Conservation (phyloP, 495 filamentous ascomycete genomes). For the Wilcoxina mikolae region DNA sequence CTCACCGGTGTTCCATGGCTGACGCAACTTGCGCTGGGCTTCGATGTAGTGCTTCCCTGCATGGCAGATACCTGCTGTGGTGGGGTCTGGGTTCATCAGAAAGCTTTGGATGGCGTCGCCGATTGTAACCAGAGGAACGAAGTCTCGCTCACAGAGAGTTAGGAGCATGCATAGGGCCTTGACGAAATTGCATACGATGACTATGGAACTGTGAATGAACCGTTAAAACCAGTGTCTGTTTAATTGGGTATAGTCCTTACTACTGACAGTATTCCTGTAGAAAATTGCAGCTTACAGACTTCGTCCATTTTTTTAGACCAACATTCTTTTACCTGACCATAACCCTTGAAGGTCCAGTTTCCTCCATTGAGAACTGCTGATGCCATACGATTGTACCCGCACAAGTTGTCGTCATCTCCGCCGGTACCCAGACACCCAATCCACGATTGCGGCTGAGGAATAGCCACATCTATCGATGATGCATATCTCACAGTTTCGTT, state of each 20-base stretch:
- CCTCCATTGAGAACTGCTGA: too few species aligned
- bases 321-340: not conserved
- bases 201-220: not conserved
- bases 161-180: not conserved
- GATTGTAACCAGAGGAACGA: conserved; percentile 6
- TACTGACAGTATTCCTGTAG: not conserved
- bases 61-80: not conserved
- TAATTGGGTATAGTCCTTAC: too few species aligned
- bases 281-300: not conserved
- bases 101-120: conserved; percentile 10
- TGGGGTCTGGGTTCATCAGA: conserved; percentile 1
- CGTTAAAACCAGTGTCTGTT: not conserved
- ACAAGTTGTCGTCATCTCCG: too few species aligned
- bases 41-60: not conserved
- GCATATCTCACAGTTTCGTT: too few species aligned
- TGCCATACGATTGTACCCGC: too few species aligned
- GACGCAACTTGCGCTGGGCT: not conserved
- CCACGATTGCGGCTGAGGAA: too few species aligned
- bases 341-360: not conserved
- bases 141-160: not conserved
- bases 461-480: too few species aligned
- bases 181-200: not conserved
- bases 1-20: not conserved
- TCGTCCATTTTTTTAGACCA: not conserved
- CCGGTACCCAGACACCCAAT: too few species aligned